Evolutionary conservation across 257 asterid genomes (phyloP), one percentile per base, ranked within the genome.

Genomic region (Striga asiatica): DNA sequence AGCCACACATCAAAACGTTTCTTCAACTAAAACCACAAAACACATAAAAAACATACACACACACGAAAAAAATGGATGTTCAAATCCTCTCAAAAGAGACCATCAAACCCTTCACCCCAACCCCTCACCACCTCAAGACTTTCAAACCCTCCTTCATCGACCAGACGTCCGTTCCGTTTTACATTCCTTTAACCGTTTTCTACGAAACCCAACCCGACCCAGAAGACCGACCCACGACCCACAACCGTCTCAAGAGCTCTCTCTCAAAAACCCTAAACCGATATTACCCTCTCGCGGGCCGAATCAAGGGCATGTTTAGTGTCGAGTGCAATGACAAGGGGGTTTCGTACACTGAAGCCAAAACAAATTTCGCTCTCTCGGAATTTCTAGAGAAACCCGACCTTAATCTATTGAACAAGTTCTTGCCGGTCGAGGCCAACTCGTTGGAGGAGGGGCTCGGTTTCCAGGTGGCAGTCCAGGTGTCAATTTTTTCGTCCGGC

Each of bases 71-170:
- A 54, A 54, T 54, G 60, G 60, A 54, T 11, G 48, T 54, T 7
- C 48, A 35, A 35, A 54, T 54, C 12, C 6, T 54, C 3, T 54
- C 60, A 13, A 35, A 19, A 21, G 32, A 54, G 8, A 54, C 23
- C 5, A 54, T 54, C 31, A 35, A 34, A 24, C 60, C 60, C 32
- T 54, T 21, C 11, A 0, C 19, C 0, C 60, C 60, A 35, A 54
- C 60, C 47, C 60, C 48, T 54, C 46, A 5, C 28, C 28, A 54
- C 60, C 47, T 32, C 4, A 14, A 7, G 48, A 21, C 14, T 12
- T 48, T 19, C 57, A 60, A 60, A 12, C 48, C 22, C n/a, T 60
- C 66, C 19, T 60, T 60, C 37, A 25, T 60, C 48, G 66, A 60
- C 14, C 66, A 60, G 12, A 21, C 22, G 2, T 0, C 8, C 16